Base-by-base conservation (phyloP, 2,329 filamentous ascomycete species). In the Aspergillus hiratsukae region DNA sequence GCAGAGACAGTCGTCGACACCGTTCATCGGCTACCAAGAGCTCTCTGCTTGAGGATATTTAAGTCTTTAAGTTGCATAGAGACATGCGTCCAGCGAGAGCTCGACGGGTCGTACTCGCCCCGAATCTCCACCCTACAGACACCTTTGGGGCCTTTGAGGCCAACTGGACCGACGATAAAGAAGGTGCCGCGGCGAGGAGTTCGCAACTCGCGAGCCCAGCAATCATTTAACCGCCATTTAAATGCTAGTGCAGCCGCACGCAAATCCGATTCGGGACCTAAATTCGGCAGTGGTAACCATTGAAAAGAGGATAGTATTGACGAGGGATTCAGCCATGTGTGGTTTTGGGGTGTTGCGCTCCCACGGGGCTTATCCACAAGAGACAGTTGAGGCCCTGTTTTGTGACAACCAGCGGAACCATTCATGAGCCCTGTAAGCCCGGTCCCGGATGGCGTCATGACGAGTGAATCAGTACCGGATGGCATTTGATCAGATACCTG, bases 111-210 rank as follows among this genome's bases (percentile, higher is more conserved):
- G 56, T 73, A 74, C 64, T 72, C 71, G 28, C 69, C 72, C 21
- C 59, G 61, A 9, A 74, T 69, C 56, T 74, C 70, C 52, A 73
- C 61, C 52, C 72, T 67, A 54, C 71, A 73, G 52, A 68, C 66
- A 10, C 71, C 72, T 31, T 64, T 64, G 1, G 69, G 65, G 4
- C 72, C 72, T 51, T 64, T 66, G 1, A 74, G 49, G 6, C 69
- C 70, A 25, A 74, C 65, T 11, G 69, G 70, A 3, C 72, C 72
- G 49, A 58, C 53, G n/a, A 74, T 59, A 37, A 66, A 71, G 56
- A 74, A 72, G 14, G 64, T 64, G 17, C 72, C 72, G 35, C 68
- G 69, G n/a, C 58, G 63, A 51, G 67, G 64, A 41, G 65, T 65
- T 31, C 61, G 62, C 27, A 55, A 52, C 17, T 58, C 57, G 29